Conservation (phyloP, 345 rosid species). For the Eucalyptus tenuipes region DNA sequence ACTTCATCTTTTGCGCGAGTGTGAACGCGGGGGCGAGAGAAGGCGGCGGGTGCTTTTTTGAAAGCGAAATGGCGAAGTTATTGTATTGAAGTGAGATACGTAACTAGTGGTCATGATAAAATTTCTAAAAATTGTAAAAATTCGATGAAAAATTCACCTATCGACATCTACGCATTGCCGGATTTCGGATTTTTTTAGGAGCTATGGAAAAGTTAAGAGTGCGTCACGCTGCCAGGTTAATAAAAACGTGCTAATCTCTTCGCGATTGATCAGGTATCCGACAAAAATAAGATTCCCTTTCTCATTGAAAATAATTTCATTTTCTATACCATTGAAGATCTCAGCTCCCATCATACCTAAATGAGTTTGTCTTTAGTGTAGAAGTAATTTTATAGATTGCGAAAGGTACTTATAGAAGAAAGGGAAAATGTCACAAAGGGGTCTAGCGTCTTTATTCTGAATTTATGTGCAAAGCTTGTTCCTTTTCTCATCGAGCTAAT, state of each 20-base stretch:
- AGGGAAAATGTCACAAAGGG: not conserved
- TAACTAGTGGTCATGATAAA: not conserved
- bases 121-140: not conserved
- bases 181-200: not conserved
- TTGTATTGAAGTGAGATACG: not conserved
- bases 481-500: not conserved
- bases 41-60: too few relatives aligned
- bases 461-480: not conserved
- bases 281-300: not conserved
- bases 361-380: not conserved
- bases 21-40: too few relatives aligned
- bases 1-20: too few relatives aligned
- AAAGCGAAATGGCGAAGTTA: too few relatives aligned
- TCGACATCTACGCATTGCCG: accelerated
- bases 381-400: not conserved
- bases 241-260: not conserved
- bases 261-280: accelerated
- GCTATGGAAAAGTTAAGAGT: not conserved
- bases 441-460: not conserved
- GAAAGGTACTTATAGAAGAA: not conserved
- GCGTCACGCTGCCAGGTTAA: not conserved
- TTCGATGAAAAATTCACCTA: not conserved
- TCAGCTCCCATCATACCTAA: accelerated
- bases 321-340: too few relatives aligned
- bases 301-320: not conserved